Base-by-base conservation (phyloP, 352 stramenopile genomes). In the Phytophthora pinifolia region DNA sequence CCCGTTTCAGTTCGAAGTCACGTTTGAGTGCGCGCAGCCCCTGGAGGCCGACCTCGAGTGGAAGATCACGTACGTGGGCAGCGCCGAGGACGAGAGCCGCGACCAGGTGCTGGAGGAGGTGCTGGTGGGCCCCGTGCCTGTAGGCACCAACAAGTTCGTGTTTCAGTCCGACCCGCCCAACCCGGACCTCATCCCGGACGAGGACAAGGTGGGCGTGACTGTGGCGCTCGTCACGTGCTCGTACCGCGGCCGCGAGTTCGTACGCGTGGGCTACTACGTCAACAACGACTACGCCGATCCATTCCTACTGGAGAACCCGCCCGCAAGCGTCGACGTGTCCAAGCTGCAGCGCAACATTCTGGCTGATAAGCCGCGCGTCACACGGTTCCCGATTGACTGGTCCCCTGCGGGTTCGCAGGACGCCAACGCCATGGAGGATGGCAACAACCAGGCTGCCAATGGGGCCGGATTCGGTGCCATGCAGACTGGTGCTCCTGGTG, bases 1-100 rank as follows among this genome's bases (percentile, higher is more conserved):
- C 76, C 95, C 96, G 14, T 99, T 99, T 76, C 93, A 98, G 73
- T 99, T 99, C 74, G 96, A 99, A 74, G 97, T 99, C 65, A 99
- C 96, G 2, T 99, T 99, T 78, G 97, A 99, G 78, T 99, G 96
- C 67, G 78, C 98, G 31, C 91, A 98, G 71, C 86, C 95, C 51
- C 82, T 99, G 3, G 86, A 98, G 55, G 96, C 98, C 51, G 89
- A 99, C 67, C 68, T 99, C 27, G 97, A 99, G 88, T 99, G 97
- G 97, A 98, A 99, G 76, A 97, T 99, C 47, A 97, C 97, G 35
- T 99, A 99, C 73, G 97, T 99, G 1, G 97, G 97, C 17, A 98
- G 85, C 46, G 96, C 97, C 9, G 94, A 99, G 56, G 94, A 98
- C 54, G 88, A 94, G 22, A 94, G 80, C 39, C 84, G 92, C 15